Percentiles rank a stretch among this genome's conserved stretches.
These are phyloP conservation scores for Candida andamanensis DNA, from an alignment of 805 yeast species.

Conservation along the genomic window DNA sequence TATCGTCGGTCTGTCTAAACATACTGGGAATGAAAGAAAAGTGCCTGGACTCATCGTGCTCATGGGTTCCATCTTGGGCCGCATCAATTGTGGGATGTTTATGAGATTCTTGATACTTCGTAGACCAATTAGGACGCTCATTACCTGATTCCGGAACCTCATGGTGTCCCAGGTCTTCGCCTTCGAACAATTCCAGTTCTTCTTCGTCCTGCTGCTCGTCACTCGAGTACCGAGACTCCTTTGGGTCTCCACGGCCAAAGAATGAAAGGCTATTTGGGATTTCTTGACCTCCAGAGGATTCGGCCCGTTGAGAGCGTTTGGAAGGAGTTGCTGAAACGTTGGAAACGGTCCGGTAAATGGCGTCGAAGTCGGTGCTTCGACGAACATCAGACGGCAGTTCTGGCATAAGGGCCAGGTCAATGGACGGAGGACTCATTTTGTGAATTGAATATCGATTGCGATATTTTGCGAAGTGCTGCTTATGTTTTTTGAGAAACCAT, in stretches of 20 bases:
- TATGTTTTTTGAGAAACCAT: too few species aligned
- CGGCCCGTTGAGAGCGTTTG: not conserved
- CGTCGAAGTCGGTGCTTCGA: conserved; percentile 11
- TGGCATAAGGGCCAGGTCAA: too few species aligned
- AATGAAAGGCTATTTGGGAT: conserved; percentile 27
- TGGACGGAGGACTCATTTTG: too few species aligned
- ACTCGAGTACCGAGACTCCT: conserved; percentile 26
- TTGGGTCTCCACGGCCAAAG: conserved; percentile 22
- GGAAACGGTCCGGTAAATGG: conserved; percentile 13
- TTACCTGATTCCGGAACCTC: not conserved
- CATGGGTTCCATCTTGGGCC: not conserved
- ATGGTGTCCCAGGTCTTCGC: not conserved
- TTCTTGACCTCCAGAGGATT: not conserved
- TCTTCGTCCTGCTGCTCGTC: conserved; percentile 25
- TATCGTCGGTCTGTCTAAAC: conserved; percentile 7
- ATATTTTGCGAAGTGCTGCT: too few species aligned
- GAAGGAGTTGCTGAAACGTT: conserved; percentile 1
- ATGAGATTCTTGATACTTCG: too few species aligned
- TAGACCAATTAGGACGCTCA: too few species aligned
- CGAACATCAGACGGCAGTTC: not conserved
- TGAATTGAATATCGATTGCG: too few species aligned
- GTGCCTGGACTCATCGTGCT: not conserved
- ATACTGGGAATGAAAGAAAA: conserved; percentile 14
- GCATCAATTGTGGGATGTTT: not conserved
- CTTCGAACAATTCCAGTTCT: conserved; percentile 9